A percentile compares a stretch with the other conserved stretches of the same genome.
These are phyloP conservation scores for Xanthoceras sorbifolium DNA, from an alignment of 345 rosid genomes.

Conservation along the genomic window DNA sequence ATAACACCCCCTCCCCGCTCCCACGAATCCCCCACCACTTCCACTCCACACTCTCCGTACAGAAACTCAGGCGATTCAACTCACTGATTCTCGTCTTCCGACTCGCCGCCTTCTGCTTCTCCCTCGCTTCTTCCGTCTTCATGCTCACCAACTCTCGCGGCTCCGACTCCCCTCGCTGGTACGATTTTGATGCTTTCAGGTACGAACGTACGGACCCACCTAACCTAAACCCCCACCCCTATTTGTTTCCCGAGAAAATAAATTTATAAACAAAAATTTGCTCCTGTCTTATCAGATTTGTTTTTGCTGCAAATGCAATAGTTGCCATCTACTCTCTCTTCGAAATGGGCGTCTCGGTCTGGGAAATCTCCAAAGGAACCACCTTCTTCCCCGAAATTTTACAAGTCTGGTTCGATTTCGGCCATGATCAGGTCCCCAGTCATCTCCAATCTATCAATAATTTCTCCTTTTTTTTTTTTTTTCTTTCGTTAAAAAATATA, in stretches of 20 bases:
- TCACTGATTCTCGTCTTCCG: constrained; percentile 71
- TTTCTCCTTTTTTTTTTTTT: background rate
- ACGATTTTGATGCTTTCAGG: constrained; percentile 93
- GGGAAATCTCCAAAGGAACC: constrained; percentile 77
- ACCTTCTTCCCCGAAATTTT: constrained; percentile 80
- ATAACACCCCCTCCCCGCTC: constrained; percentile 52
- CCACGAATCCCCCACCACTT: constrained; percentile 51
- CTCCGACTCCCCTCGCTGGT: constrained; percentile 68
- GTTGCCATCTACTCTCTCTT: constrained; percentile 82
- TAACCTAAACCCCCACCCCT: too few relatives aligned
- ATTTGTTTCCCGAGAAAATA: constrained; percentile 18
- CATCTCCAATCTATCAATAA: background rate
- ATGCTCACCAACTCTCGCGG: constrained; percentile 77
- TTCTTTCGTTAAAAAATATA: too few relatives aligned
- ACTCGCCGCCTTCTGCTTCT: constrained; percentile 74
- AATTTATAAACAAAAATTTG: background rate
- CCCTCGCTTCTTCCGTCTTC: constrained; percentile 81
- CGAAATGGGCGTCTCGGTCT: constrained; percentile 72
- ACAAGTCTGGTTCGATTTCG: constrained; percentile 98
- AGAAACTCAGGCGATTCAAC: constrained; percentile 84
- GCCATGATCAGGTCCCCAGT: constrained; percentile 95
- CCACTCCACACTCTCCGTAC: constrained; percentile 74
- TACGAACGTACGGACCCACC: constrained; percentile 19
- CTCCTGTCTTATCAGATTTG: constrained; percentile 49
- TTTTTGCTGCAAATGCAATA: constrained; percentile 78